A percentile compares a stretch with the other conserved stretches of the same genome.
Evolutionary conservation across 306 rosid species (phyloP).

Genomic region (Acmispon strigosus): DNA sequence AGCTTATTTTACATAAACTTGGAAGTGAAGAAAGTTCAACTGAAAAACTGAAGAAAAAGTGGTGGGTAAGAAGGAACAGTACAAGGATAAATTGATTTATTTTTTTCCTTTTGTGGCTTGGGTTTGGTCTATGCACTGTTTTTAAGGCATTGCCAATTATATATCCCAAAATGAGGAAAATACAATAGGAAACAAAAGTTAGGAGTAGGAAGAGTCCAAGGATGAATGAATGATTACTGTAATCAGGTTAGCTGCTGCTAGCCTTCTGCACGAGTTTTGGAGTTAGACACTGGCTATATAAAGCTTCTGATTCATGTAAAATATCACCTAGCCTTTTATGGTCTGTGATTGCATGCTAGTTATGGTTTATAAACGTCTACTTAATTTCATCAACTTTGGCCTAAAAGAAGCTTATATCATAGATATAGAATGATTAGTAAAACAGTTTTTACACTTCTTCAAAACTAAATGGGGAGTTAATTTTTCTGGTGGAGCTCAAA

Average conservation of each 20-base stretch:
- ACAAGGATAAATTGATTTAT: constrained; percentile 56
- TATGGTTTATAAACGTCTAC: background rate
- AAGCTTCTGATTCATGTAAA: constrained; percentile 18
- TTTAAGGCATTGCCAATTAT: constrained; percentile 22
- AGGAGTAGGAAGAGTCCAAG: constrained; percentile 19
- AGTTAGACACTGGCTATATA: background rate
- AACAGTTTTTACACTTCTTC: too few species aligned
- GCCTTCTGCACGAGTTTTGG: constrained; percentile 27
- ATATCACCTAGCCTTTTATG: background rate
- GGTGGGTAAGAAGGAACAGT: constrained; percentile 99
- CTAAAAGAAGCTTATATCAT: background rate
- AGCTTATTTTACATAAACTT: constrained; percentile 72
- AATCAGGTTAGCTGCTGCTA: constrained; percentile 44
- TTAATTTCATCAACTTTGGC: background rate
- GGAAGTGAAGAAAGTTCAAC: constrained; percentile 69
- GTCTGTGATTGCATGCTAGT: background rate
- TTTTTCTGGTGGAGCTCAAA: too few species aligned
- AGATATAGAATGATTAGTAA: too few species aligned
- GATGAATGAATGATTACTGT: constrained; percentile 21
- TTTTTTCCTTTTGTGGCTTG: background rate
- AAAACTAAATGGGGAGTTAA: too few species aligned
- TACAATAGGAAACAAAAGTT: constrained; percentile 23
- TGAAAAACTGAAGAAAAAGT: constrained; percentile 71
- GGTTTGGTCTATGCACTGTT: constrained; percentile 25
- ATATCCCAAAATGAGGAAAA: constrained; percentile 17